phyloP scores from a whole-genome alignment of 106 monocot genomes.

The Dactylorhiza incarnata region DNA sequence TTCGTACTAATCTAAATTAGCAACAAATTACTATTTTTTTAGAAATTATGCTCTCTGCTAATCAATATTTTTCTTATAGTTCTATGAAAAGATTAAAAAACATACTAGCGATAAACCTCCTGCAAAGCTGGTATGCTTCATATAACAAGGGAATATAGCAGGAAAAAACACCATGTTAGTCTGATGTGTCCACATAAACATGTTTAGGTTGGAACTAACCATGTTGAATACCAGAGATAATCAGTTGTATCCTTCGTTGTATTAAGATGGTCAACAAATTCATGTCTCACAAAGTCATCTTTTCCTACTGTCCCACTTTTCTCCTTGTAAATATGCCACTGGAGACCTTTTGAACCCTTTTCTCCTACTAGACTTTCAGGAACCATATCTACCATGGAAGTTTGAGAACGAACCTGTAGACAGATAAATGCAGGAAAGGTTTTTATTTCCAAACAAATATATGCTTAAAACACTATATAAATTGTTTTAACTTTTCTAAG shows the following conservation, averaged over 20 bases:
- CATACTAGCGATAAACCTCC: not conserved
- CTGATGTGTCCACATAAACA: not conserved
- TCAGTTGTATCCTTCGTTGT: slow-evolving; percentile 91
- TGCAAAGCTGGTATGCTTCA: not conserved
- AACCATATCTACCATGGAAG: slow-evolving; percentile 67
- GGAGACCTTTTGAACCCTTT: slow-evolving; percentile 13
- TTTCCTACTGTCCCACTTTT: slow-evolving; percentile 60
- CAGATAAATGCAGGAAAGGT: not conserved
- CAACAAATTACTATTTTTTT: too few relatives aligned
- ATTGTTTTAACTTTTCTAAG: not conserved
- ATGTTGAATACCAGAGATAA: slow-evolving; percentile 95
- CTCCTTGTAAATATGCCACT: slow-evolving; percentile 70
- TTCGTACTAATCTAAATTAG: too few relatives aligned
- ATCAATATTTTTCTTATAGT: too few relatives aligned
- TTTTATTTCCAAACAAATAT: not conserved
- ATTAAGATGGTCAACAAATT: slow-evolving; percentile 95
- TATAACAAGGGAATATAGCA: not conserved
- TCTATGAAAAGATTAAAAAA: not conserved
- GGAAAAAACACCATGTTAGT: not conserved
- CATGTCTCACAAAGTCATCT: slow-evolving; percentile 52
- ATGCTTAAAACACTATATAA: not conserved
- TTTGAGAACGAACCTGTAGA: slow-evolving; percentile 66
- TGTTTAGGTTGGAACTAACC: slow-evolving; percentile 30
- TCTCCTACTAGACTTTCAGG: slow-evolving; percentile 37
- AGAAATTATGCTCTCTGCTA: too few relatives aligned